Evolutionary conservation across 2,329 filamentous ascomycete species (phyloP).

Genomic region (Alternaria arbusti): DNA sequence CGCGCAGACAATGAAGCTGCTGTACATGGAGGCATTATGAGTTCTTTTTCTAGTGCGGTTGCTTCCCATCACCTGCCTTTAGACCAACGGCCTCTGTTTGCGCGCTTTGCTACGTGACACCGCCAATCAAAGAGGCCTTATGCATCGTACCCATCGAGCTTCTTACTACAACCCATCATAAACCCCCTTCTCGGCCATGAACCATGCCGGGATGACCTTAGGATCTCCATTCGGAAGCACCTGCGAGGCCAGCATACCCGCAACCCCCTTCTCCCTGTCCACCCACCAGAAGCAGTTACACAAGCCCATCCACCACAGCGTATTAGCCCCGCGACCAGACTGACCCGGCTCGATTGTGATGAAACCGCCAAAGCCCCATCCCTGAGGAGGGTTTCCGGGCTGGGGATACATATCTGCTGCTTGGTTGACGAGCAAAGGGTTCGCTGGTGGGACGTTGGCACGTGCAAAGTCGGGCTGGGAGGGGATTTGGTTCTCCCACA

Average conservation of each 20-base stretch:
- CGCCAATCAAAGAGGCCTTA: not conserved
- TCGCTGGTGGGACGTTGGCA: slow-evolving; percentile 52
- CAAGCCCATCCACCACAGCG: slow-evolving; percentile 65
- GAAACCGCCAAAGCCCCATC: slow-evolving; percentile 69
- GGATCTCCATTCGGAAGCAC: slow-evolving; percentile 45
- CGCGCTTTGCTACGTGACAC: not conserved
- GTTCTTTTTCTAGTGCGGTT: not conserved
- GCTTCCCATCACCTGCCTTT: not conserved
- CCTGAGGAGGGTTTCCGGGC: slow-evolving; percentile 61
- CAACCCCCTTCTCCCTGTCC: slow-evolving; percentile 66
- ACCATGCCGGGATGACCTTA: slow-evolving; percentile 43
- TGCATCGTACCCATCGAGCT: not conserved
- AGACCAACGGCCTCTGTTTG: not conserved
- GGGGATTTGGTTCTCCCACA: slow-evolving; percentile 70
- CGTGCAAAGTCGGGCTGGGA: slow-evolving; percentile 60
- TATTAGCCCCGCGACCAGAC: slow-evolving; percentile 61
- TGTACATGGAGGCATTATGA: not conserved
- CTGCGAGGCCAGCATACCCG: slow-evolving; percentile 22
- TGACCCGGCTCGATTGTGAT: slow-evolving; percentile 53
- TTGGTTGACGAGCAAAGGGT: slow-evolving; percentile 57
- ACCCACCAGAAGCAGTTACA: slow-evolving; percentile 69
- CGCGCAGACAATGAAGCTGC: not conserved
- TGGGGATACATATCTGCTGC: slow-evolving; percentile 59
- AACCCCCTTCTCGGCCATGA: slow-evolving; percentile 44
- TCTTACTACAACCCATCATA: slow-evolving; percentile 40